phyloP scores from a whole-genome alignment of 352 stramenopile genomes.

The Albugo candida region DNA sequence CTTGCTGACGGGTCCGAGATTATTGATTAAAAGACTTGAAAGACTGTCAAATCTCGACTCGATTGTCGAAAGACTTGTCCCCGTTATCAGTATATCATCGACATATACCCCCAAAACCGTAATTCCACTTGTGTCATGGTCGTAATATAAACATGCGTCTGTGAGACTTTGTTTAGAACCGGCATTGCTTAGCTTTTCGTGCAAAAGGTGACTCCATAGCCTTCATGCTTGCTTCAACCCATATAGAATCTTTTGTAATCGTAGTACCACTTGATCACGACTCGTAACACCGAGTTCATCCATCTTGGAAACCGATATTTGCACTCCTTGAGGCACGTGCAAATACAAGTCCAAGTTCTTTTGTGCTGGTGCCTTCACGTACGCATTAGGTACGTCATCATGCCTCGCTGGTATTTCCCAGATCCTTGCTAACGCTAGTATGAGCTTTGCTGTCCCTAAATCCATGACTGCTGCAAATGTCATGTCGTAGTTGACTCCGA shows the following conservation, averaged over 20 bases:
- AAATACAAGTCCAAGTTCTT: neutral
- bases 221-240: conserved; percentile 14
- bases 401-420: neutral
- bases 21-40: conserved; percentile 10
- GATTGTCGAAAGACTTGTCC: neutral
- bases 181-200: conserved; percentile 5
- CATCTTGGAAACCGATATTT: neutral
- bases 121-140: neutral
- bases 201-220: conserved; percentile 6
- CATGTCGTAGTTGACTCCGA: neutral
- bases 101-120: conserved; percentile 11
- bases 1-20: conserved; percentile 9
- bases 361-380: neutral
- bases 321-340: neutral
- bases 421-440: neutral
- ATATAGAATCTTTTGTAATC: neutral
- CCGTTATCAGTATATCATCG: conserved; percentile 16
- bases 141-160: conserved; percentile 15
- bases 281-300: too few species aligned
- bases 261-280: too few species aligned
- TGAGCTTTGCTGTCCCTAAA: conserved; percentile 3
- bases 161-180: conserved; percentile 10
- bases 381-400: neutral
- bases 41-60: conserved; percentile 9
- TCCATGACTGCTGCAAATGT: conserved; percentile 1